phyloP scores from a whole-genome alignment of 108 stramenopile species.

The Mediolabrus comicus region DNA sequence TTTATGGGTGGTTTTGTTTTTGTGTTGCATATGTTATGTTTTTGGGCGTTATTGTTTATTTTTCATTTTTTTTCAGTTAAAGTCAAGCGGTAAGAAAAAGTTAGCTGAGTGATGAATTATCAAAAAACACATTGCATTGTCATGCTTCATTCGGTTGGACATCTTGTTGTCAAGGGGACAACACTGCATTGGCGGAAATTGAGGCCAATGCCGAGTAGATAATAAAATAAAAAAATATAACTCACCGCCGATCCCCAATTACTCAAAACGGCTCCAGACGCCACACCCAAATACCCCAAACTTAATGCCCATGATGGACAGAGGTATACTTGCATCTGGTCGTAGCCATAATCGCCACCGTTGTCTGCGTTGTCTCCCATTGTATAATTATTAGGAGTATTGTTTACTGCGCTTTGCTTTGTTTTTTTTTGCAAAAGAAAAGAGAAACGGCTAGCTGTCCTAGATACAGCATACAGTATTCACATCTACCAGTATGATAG shows the following conservation, averaged over 20 bases:
- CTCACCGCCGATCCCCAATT: constrained; percentile 83
- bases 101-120: no score
- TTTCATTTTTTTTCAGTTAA: no score
- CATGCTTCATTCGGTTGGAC: no score
- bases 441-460: no score
- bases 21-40: not conserved
- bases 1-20: not conserved
- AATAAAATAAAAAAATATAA: constrained; percentile 10
- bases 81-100: no score
- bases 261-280: constrained; percentile 66
- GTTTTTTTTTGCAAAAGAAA: no score
- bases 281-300: constrained; percentile 79
- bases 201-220: no score
- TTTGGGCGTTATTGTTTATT: not conserved
- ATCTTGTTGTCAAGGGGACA: no score
- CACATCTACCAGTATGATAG: no score
- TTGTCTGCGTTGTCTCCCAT: not conserved
- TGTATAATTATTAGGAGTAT: not conserved
- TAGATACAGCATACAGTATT: no score
- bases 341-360: not conserved
- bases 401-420: no score
- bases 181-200: not conserved
- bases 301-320: constrained; percentile 77
- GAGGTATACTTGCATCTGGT: constrained; percentile 20
- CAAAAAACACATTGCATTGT: no score